Conservation (phyloP, 768 basidiomycete species). For the Suillus hirtellus region DNA sequence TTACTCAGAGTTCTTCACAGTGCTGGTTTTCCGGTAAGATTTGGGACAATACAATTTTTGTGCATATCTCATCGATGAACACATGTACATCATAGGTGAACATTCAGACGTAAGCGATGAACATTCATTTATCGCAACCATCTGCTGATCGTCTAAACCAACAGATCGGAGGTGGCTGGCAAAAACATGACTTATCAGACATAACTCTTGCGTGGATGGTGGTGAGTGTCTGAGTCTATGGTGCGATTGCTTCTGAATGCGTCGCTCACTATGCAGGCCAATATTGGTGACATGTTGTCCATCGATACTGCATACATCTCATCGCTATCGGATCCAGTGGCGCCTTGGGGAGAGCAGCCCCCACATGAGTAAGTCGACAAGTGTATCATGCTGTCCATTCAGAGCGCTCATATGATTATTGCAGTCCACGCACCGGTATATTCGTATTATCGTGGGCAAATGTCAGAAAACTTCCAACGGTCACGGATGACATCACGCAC, state of each 20-base stretch:
- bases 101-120: slow-evolving; percentile 23
- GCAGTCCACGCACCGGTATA: slow-evolving; percentile 55
- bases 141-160: neutral
- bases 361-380: slow-evolving; percentile 58
- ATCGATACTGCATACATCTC: slow-evolving; percentile 56
- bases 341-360: slow-evolving; percentile 59
- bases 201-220: slow-evolving; percentile 65
- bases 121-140: slow-evolving; percentile 2
- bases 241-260: neutral
- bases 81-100: slow-evolving; percentile 27
- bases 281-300: slow-evolving; percentile 55
- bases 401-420: neutral
- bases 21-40: slow-evolving; percentile 70
- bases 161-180: slow-evolving; percentile 72
- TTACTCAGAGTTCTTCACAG: slow-evolving; percentile 30
- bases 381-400: neutral
- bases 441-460: slow-evolving; percentile 47
- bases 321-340: slow-evolving; percentile 50
- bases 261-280: slow-evolving; percentile 40
- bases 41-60: neutral
- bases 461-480: slow-evolving; percentile 49
- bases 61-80: neutral
- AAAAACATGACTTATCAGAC: slow-evolving; percentile 67
- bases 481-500: slow-evolving; percentile 46
- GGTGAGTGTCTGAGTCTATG: slow-evolving; percentile 37